phyloP scores from a whole-genome alignment of 345 rosid species.

The Adansonia digitata region DNA sequence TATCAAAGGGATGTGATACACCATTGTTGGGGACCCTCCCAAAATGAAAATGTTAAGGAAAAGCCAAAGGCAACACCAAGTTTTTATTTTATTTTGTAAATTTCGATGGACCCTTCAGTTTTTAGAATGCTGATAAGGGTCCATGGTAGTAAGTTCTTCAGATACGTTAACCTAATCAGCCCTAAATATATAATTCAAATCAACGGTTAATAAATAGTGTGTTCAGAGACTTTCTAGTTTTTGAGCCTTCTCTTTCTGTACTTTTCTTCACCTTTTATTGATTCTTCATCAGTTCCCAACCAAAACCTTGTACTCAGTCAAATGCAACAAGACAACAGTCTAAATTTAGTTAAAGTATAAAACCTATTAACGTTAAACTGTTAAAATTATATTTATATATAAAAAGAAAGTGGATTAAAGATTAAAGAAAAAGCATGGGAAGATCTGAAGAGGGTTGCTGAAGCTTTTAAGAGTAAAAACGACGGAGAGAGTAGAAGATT shows the following conservation, averaged over 20 bases:
- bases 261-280: slow-evolving; percentile 2
- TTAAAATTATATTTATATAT: background rate
- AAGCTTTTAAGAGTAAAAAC: background rate
- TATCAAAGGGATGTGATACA: background rate
- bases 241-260: background rate
- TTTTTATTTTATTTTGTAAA: background rate
- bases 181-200: background rate
- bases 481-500: slow-evolving; percentile 5
- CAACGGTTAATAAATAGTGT: background rate
- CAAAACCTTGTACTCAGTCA: slow-evolving; percentile 2
- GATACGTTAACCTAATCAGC: background rate
- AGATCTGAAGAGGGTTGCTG: background rate
- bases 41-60: background rate
- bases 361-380: background rate
- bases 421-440: background rate
- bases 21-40: background rate
- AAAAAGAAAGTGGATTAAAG: background rate
- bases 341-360: background rate
- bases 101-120: background rate
- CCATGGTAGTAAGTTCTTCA: background rate
- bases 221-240: background rate
- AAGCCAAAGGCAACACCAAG: background rate
- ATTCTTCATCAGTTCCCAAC: background rate
- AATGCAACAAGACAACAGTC: slow-evolving; percentile 5
- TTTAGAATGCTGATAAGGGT: background rate